A percentile compares a stretch with the other conserved stretches of the same genome.
Conservation (phyloP, 2,329 filamentous ascomycete genomes). For the Fusarium compactum region DNA sequence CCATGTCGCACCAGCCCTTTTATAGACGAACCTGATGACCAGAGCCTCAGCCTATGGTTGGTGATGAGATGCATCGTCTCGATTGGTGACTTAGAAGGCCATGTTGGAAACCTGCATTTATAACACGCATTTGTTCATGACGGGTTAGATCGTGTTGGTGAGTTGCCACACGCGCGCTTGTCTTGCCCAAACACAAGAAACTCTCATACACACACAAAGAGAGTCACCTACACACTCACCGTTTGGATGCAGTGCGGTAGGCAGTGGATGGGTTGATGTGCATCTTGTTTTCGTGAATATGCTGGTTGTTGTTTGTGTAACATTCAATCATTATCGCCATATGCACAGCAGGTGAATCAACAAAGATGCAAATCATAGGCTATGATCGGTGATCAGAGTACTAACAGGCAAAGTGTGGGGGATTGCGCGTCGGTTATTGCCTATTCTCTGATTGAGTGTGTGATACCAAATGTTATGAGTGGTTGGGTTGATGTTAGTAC, state of each 20-base stretch:
- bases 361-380: not conserved
- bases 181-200: not conserved
- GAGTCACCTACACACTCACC: not conserved
- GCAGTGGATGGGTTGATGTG: not conserved
- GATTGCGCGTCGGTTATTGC: conserved; percentile 15
- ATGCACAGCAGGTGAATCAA: conserved; percentile 9
- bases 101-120: conserved; percentile 16
- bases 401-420: conserved; percentile 4
- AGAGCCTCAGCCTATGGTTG: not conserved
- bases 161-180: conserved; percentile 21
- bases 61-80: conserved; percentile 5
- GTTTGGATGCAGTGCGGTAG: conserved; percentile 5
- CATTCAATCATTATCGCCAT: not conserved
- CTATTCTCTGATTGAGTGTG: conserved; percentile 9
- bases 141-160: conserved; percentile 12
- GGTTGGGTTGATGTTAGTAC: not conserved
- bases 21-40: conserved; percentile 12
- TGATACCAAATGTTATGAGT: conserved; percentile 6
- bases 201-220: not conserved
- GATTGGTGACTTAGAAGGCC: not conserved
- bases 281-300: conserved; percentile 16
- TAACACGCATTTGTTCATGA: not conserved
- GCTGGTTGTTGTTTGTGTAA: conserved; percentile 2
- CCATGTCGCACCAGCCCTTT: conserved; percentile 32
- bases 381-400: not conserved